phyloP scores from a whole-genome alignment of 352 stramenopile genomes.

The Thraustochytrium striatum region DNA sequence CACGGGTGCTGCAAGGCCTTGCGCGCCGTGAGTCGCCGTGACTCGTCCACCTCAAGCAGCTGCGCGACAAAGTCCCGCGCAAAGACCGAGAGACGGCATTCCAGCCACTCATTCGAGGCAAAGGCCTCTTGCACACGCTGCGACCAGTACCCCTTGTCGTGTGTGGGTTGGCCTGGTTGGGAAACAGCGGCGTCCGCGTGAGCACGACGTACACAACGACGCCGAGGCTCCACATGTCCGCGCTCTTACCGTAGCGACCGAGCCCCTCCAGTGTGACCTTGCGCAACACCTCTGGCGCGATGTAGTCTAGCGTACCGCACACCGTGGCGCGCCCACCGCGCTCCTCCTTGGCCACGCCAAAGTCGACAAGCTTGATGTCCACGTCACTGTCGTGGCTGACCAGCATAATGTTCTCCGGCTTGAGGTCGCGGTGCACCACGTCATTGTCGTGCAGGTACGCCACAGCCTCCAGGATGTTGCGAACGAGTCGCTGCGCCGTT shows the following conservation, averaged over 20 bases:
- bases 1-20: slow-evolving; percentile 71
- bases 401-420: slow-evolving; percentile 77
- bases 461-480: slow-evolving; percentile 61
- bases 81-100: slow-evolving; percentile 50
- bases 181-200: slow-evolving; percentile 70
- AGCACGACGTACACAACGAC: slow-evolving; percentile 82
- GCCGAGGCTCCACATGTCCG: slow-evolving; percentile 76
- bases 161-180: slow-evolving; percentile 54
- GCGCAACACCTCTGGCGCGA: slow-evolving; percentile 60
- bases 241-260: slow-evolving; percentile 60
- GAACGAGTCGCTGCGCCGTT: slow-evolving; percentile 67
- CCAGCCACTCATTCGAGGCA: too few relatives aligned
- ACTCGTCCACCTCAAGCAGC: slow-evolving; percentile 66
- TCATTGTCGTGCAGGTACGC: slow-evolving; percentile 68
- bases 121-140: slow-evolving; percentile 50
- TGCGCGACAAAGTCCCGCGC: slow-evolving; percentile 64
- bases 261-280: slow-evolving; percentile 49
- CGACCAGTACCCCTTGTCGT: slow-evolving; percentile 57
- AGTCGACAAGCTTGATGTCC: slow-evolving; percentile 75
- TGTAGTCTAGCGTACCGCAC: slow-evolving; percentile 60
- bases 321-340: slow-evolving; percentile 59
- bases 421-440: slow-evolving; percentile 83
- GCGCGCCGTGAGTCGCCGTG: slow-evolving; percentile 66
- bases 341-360: slow-evolving; percentile 66
- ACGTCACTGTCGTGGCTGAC: slow-evolving; percentile 65